Base-by-base conservation (phyloP, 805 yeast genomes). In the Suhomyces canberraensis region DNA sequence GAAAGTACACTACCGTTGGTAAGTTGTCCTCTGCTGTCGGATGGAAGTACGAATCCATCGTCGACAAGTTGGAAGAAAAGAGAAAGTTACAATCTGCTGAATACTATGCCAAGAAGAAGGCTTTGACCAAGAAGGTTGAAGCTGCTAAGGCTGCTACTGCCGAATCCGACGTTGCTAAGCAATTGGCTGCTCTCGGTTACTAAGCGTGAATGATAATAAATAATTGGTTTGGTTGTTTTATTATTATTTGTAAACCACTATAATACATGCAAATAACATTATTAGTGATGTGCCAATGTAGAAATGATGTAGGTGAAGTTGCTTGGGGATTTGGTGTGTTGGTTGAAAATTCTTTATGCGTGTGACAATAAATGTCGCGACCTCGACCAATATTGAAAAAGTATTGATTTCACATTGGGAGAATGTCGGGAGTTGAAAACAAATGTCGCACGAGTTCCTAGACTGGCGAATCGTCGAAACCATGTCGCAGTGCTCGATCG, bases 31-130 rank as follows among this genome's bases (percentile, higher is more conserved):
- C 93, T 61, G 82, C 96, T 64, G 97, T 93, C 60, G 98, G 98
- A 73, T 93, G 98, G 98, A 93, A 90, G 78, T 93, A 93, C 95
- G 95, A 90, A 78, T 89, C 93, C 52, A 83, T 93, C 68, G 98
- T 93, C 61, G 87, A 88, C 67, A 81, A 90, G 70, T 86, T 93
- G 70, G 98, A 93, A 81, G 97, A 89, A 76, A 91, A 95, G 90
- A 86, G 99, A 79, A 90, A 87, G 84, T 95, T 90, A 71, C 89
- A 84, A 81, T 82, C 96, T 62, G 95, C 95, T 67, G 98, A 95
- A 75, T 93, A 87, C 87, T 88, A 89, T 83, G 95, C 95, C 64
- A 89, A 88, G 85, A 93, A 91, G 96, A 80, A 76, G 71, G 95
- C 98, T 72, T 85, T 87, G 66, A 76, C 84, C 72, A 87, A 87